Percentiles rank a stretch among this genome's conserved stretches.
These are phyloP conservation scores for Boeremia exigua DNA, from an alignment of 2,329 filamentous ascomycete species.

Conservation along the genomic window DNA sequence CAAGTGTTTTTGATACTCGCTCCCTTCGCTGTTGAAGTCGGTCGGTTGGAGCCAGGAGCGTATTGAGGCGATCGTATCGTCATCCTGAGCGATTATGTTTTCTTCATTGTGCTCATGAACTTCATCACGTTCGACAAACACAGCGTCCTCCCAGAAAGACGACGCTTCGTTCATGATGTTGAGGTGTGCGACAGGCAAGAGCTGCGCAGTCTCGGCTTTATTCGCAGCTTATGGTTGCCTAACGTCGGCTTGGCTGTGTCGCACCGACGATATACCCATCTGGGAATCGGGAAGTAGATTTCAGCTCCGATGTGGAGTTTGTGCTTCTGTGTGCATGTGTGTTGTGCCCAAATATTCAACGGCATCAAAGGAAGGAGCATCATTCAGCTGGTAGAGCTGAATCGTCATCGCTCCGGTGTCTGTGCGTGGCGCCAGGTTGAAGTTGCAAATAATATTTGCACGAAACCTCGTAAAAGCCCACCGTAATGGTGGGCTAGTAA, in stretches of 20 bases:
- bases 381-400: too few relatives aligned
- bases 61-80: constrained; percentile 20
- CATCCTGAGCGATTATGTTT: constrained; percentile 40
- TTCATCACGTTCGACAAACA: constrained; percentile 36
- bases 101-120: constrained; percentile 43
- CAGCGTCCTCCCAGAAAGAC: constrained; percentile 21
- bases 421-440: too few relatives aligned
- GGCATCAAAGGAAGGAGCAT: too few relatives aligned
- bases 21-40: constrained; percentile 15
- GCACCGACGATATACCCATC: neutral
- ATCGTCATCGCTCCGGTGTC: too few relatives aligned
- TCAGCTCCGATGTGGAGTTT: too few relatives aligned
- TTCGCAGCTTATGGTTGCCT: neutral
- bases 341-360: too few relatives aligned
- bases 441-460: too few relatives aligned
- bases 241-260: neutral
- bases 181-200: neutral
- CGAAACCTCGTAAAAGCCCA: too few relatives aligned
- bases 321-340: too few relatives aligned
- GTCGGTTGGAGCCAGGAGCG: constrained; percentile 26
- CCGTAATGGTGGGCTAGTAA: too few relatives aligned
- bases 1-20: constrained; percentile 27
- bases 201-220: neutral
- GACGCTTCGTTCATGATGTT: neutral
- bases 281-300: too few relatives aligned